phyloP scores from a whole-genome alignment of 108 stramenopile genomes.

The Nitzschia sp. region DNA sequence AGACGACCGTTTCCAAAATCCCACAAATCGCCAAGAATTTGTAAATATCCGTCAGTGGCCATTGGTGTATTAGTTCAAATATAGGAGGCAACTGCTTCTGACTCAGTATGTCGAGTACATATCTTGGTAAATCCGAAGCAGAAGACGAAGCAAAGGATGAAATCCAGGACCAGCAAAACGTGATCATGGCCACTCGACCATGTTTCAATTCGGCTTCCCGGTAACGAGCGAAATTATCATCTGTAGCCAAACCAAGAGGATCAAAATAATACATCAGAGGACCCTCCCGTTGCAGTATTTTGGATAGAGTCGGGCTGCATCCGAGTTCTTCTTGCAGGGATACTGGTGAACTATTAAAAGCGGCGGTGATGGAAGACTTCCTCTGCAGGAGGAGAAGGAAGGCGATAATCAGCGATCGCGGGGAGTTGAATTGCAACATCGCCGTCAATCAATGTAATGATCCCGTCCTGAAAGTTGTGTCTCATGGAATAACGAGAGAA shows the following conservation, averaged over 20 bases:
- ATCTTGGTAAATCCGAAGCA: not conserved
- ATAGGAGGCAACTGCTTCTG: not conserved
- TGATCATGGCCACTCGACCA: slow-evolving; percentile 60
- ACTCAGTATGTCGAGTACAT: not conserved
- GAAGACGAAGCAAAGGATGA: not conserved
- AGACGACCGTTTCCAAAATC: slow-evolving; percentile 39
- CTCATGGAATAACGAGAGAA: too few species aligned
- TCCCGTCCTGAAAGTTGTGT: too few species aligned
- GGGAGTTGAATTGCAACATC: too few species aligned
- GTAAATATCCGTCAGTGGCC: slow-evolving; percentile 3
- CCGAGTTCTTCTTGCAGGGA: slow-evolving; percentile 37
- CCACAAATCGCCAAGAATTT: slow-evolving; percentile 39
- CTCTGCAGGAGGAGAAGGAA: too few species aligned
- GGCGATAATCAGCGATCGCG: too few species aligned
- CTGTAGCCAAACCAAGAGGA: slow-evolving; percentile 45
- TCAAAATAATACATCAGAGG: slow-evolving; percentile 37
- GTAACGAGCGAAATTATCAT: slow-evolving; percentile 53
- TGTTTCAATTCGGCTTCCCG: slow-evolving; percentile 76
- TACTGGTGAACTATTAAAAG: not conserved
- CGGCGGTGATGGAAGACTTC: too few species aligned
- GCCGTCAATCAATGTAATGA: too few species aligned
- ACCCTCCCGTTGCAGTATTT: slow-evolving; percentile 6
- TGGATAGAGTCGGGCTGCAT: slow-evolving; percentile 39
- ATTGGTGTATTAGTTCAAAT: not conserved
- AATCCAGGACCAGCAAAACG: not conserved